Evolutionary conservation across 1,284 basidiomycete genomes (phyloP).

Genomic region (Ganoderma sinense): DNA sequence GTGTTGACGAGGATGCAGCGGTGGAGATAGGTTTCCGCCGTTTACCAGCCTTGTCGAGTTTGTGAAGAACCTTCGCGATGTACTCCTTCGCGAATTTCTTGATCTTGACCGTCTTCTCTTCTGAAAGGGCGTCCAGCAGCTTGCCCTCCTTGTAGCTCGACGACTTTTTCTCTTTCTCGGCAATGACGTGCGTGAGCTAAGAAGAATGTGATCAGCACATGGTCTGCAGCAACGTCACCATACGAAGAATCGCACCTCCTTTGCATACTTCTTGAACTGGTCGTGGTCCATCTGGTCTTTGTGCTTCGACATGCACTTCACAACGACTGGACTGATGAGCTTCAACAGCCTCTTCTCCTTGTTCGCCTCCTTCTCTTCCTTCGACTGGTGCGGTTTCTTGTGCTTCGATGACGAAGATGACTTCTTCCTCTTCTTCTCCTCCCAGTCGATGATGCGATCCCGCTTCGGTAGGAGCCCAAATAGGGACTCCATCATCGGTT

Average conservation of each 20-base stretch:
- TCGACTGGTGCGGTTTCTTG: slow-evolving; percentile 48
- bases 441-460: slow-evolving; percentile 35
- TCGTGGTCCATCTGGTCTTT: slow-evolving; percentile 84
- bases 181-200: slow-evolving; percentile 82
- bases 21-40: slow-evolving; percentile 29
- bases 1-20: slow-evolving; percentile 27
- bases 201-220: not conserved
- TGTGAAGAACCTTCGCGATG: slow-evolving; percentile 72
- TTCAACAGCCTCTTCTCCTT: slow-evolving; percentile 89
- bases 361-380: slow-evolving; percentile 67
- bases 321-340: slow-evolving; percentile 89
- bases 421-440: slow-evolving; percentile 40
- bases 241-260: slow-evolving; percentile 68
- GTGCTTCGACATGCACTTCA: slow-evolving; percentile 92
- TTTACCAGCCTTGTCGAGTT: slow-evolving; percentile 56
- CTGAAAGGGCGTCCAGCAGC: slow-evolving; percentile 80
- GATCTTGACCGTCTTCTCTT: slow-evolving; percentile 91
- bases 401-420: slow-evolving; percentile 37
- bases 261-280: slow-evolving; percentile 94
- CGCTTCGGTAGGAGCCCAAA: not conserved
- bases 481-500: not conserved
- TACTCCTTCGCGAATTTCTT: slow-evolving; percentile 95
- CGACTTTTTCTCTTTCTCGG: slow-evolving; percentile 94
- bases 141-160: slow-evolving; percentile 75
- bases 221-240: not conserved